These are phyloP conservation scores for Globisporangium solare DNA, from an alignment of 352 stramenopile genomes.

Conservation along the genomic window DNA sequence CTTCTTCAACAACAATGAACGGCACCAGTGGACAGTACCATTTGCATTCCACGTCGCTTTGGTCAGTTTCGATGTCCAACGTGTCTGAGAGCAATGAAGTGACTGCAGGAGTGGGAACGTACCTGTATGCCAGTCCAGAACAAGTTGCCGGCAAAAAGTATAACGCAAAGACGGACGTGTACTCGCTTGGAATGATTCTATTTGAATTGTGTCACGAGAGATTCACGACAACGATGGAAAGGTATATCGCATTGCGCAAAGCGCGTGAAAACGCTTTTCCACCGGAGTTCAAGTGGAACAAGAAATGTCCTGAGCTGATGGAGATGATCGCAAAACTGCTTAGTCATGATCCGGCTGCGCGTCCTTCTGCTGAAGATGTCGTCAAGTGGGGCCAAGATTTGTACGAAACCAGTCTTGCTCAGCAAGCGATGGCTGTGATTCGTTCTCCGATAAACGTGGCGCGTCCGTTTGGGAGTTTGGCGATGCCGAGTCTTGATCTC, in stretches of 20 bases:
- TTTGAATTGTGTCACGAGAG: constrained; percentile 88
- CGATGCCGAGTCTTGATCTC: constrained; percentile 20
- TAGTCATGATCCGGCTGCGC: constrained; percentile 39
- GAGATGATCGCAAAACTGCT: constrained; percentile 64
- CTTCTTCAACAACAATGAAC: constrained; percentile 10
- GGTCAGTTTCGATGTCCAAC: constrained; percentile 53
- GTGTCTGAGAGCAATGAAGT: constrained; percentile 78
- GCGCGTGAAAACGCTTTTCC: constrained; percentile 72
- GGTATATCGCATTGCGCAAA: constrained; percentile 75
- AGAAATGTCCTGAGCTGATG: constrained; percentile 61
- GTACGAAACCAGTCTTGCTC: constrained; percentile 57
- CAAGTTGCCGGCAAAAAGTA: constrained; percentile 90
- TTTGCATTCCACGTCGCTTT: constrained; percentile 45
- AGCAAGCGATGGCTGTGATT: constrained; percentile 50
- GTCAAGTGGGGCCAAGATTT: constrained; percentile 77
- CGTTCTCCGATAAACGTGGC: constrained; percentile 36
- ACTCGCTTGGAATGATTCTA: constrained; percentile 89
- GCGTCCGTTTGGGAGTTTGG: constrained; percentile 13
- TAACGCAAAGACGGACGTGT: constrained; percentile 89
- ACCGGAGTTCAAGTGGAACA: constrained; percentile 36
- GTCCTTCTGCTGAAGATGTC: constrained; percentile 59
- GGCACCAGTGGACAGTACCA: constrained; percentile 18
- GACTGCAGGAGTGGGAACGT: constrained; percentile 86
- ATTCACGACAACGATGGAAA: constrained; percentile 90
- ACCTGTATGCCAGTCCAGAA: constrained; percentile 88